Evolutionary conservation across 78 protist genomes (phyloP).

Genomic region (Cavenderia fasciculata): DNA sequence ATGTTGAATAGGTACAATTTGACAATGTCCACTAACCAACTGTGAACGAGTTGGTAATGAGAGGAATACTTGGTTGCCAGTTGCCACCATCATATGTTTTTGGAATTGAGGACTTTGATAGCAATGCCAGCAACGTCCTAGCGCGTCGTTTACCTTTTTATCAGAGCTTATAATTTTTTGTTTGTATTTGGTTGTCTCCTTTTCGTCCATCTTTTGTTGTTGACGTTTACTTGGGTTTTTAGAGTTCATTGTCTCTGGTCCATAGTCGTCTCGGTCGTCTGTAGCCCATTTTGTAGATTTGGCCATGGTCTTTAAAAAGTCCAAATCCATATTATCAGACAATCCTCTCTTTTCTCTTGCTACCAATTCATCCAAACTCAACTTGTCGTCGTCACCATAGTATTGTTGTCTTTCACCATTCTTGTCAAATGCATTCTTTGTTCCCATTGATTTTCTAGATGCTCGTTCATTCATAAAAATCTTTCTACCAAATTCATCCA

Average conservation of each 20-base stretch:
- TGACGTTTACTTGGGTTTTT: slow-evolving; percentile 1
- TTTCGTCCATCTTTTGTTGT: background rate
- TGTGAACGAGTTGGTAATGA: slow-evolving; percentile 34
- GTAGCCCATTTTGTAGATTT: slow-evolving; percentile 18
- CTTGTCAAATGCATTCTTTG: background rate
- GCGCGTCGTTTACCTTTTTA: background rate
- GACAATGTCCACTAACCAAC: slow-evolving; percentile 76
- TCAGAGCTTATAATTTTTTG: slow-evolving; percentile 19
- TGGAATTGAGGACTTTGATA: background rate
- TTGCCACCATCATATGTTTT: slow-evolving; percentile 39
- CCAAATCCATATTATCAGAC: slow-evolving; percentile 41
- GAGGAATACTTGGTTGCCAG: slow-evolving; percentile 6
- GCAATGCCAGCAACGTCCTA: slow-evolving; percentile 66
- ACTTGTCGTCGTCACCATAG: slow-evolving; percentile 49
- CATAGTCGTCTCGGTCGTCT: slow-evolving; percentile 69
- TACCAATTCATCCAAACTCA: slow-evolving; percentile 39
- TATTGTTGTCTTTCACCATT: slow-evolving; percentile 9
- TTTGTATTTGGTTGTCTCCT: slow-evolving; percentile 17
- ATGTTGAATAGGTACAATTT: slow-evolving; percentile 74
- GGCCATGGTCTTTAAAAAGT: slow-evolving; percentile 27
- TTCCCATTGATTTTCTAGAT: too few species aligned
- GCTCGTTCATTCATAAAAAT: slow-evolving; percentile 45
- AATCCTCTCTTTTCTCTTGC: slow-evolving; percentile 24
- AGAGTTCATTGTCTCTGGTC: slow-evolving; percentile 26
- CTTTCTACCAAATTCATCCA: slow-evolving; percentile 65